Conservation (phyloP, 495 filamentous ascomycete species). For the Lasiosphaeria hispida region DNA sequence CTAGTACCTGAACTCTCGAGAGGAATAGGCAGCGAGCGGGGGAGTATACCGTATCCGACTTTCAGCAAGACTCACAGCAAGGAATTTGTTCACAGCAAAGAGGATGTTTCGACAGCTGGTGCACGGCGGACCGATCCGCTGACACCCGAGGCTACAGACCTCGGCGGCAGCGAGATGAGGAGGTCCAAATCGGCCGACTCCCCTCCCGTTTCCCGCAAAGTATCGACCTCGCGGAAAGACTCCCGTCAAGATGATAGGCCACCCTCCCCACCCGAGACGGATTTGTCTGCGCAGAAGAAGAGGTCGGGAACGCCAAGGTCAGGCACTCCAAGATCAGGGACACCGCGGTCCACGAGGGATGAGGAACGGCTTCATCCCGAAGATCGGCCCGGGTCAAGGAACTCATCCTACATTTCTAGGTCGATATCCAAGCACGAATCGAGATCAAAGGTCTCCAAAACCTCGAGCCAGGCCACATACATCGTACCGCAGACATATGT, state of each 20-base stretch:
- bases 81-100: constrained; percentile 56
- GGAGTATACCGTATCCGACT: constrained; percentile 74
- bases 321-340: constrained; percentile 18
- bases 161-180: constrained; percentile 53
- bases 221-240: constrained; percentile 31
- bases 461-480: constrained; percentile 47
- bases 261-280: constrained; percentile 56
- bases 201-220: constrained; percentile 22
- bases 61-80: constrained; percentile 92
- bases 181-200: constrained; percentile 40
- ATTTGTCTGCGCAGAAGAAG: constrained; percentile 47
- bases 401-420: constrained; percentile 40
- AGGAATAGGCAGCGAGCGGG: constrained; percentile 41
- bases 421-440: constrained; percentile 44
- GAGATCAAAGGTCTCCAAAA: constrained; percentile 47
- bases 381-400: constrained; percentile 37
- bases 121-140: constrained; percentile 53
- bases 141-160: constrained; percentile 77
- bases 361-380: constrained; percentile 26
- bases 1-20: constrained; percentile 51
- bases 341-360: constrained; percentile 34
- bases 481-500: constrained; percentile 27
- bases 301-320: constrained; percentile 36
- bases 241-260: constrained; percentile 44
- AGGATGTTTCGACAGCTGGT: constrained; percentile 43